Conservation (phyloP, 179 eudicot genomes). For the Carnegiea gigantea region DNA sequence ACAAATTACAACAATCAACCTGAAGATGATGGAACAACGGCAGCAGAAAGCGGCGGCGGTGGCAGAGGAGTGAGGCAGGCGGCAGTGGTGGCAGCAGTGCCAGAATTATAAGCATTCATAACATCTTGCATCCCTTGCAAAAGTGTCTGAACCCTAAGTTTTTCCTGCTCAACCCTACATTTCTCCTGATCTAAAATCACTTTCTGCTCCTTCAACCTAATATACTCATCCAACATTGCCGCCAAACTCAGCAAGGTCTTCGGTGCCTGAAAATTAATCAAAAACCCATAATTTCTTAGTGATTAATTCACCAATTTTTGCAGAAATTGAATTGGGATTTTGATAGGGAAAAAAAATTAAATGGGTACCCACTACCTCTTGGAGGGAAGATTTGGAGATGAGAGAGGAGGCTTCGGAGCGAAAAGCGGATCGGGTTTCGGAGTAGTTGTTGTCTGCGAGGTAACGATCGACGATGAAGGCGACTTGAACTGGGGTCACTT, state of each 20-base stretch:
- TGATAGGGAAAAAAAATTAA: too few species aligned
- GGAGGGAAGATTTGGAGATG: conserved; percentile 49
- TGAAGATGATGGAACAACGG: conserved; percentile 25
- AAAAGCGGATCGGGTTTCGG: conserved; percentile 52
- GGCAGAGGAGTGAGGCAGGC: conserved; percentile 28
- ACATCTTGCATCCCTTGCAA: conserved; percentile 72
- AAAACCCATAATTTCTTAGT: background rate
- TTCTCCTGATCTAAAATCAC: conserved; percentile 63
- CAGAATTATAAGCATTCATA: conserved; percentile 59
- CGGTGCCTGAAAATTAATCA: conserved; percentile 43
- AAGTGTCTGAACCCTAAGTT: conserved; percentile 54
- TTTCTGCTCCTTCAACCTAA: conserved; percentile 68
- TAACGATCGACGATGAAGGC: conserved; percentile 90
- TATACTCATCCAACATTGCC: conserved; percentile 75
- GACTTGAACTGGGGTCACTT: conserved; percentile 70
- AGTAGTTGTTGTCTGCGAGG: conserved; percentile 60
- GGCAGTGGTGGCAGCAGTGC: conserved; percentile 15
- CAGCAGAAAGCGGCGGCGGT: conserved; percentile 10
- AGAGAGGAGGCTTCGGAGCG: conserved; percentile 66
- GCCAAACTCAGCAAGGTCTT: conserved; percentile 61
- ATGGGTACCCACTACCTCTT: conserved; percentile 39
- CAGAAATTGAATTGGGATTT: background rate
- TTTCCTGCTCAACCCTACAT: conserved; percentile 55
- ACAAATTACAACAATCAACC: conserved; percentile 20
- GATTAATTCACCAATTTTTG: background rate